A percentile compares a stretch with the other conserved stretches of the same genome.
These are phyloP conservation scores for Boechera stricta DNA, from an alignment of 345 rosid genomes.

Conservation along the genomic window DNA sequence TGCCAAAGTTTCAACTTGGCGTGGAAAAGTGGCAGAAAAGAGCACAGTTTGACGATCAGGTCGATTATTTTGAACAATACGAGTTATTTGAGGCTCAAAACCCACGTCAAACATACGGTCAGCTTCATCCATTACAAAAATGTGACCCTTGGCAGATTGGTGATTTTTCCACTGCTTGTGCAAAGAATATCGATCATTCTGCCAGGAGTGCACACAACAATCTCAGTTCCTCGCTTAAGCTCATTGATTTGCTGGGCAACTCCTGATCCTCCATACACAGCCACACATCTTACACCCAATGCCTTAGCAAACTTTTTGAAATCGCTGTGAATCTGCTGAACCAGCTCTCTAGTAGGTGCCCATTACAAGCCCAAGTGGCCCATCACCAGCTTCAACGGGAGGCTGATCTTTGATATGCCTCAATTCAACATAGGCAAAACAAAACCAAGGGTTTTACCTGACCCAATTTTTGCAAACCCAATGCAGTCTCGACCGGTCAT, in stretches of 20 bases:
- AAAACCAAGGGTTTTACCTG: conserved; percentile 92
- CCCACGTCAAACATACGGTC: conserved; percentile 97
- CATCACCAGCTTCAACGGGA: conserved; percentile 83
- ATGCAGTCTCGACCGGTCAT: conserved; percentile 97
- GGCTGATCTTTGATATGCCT: conserved; percentile 95
- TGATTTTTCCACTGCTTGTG: conserved; percentile 82
- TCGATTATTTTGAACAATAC: conserved; percentile 81
- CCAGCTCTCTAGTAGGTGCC: conserved; percentile 98
- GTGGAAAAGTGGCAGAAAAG: conserved; percentile 90
- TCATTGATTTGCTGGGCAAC: conserved; percentile 94
- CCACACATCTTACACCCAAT: conserved; percentile 71
- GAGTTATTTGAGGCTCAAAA: conserved; percentile 83
- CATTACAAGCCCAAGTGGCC: conserved; percentile 87
- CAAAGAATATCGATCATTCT: conserved; percentile 92
- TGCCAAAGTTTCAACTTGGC: conserved; percentile 85
- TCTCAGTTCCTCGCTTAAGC: conserved; percentile 82
- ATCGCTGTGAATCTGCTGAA: conserved; percentile 88
- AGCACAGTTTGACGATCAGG: conserved; percentile 88
- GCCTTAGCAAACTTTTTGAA: conserved; percentile 69
- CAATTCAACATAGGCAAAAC: conserved; percentile 88
- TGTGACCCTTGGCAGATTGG: conserved; percentile 78
- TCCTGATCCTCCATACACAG: conserved; percentile 92
- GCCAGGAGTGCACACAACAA: conserved; percentile 92
- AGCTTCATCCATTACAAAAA: conserved; percentile 91
- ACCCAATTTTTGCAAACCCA: conserved; percentile 89